These are phyloP conservation scores for Fusarium sp. DNA, from an alignment of 2,329 filamentous ascomycete species.

Conservation along the genomic window DNA sequence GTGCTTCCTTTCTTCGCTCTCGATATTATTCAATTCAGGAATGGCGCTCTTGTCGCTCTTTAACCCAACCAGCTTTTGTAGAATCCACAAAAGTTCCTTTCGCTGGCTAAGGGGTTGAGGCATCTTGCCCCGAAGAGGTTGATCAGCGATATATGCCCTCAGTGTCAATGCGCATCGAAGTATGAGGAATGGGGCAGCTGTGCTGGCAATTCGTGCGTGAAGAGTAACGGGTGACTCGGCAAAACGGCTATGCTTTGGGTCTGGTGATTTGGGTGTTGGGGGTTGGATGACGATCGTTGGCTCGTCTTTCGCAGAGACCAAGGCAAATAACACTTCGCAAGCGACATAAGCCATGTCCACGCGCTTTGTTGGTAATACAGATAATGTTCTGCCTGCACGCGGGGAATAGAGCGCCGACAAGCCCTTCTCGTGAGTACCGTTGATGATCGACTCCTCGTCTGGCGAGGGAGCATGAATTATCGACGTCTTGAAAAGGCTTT, in stretches of 20 bases:
- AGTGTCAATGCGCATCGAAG: constrained; percentile 83
- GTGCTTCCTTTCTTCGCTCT: constrained; percentile 75
- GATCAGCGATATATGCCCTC: constrained; percentile 89
- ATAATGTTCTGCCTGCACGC: constrained; percentile 78
- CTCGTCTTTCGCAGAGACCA: constrained; percentile 63
- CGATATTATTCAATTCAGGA: constrained; percentile 62
- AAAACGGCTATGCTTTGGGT: constrained; percentile 37
- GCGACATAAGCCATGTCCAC: constrained; percentile 82
- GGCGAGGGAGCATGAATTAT: constrained; percentile 76
- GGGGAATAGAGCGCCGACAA: constrained; percentile 70
- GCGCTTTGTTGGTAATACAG: constrained; percentile 72
- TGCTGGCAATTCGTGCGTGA: constrained; percentile 74
- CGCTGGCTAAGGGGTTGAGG: constrained; percentile 86
- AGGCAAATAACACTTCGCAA: constrained; percentile 80
- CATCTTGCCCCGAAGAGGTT: constrained; percentile 88
- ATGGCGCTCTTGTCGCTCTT: constrained; percentile 77
- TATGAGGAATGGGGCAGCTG: constrained; percentile 83
- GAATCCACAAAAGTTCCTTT: constrained; percentile 79
- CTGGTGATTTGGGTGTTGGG: constrained; percentile 57
- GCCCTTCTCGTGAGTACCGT: constrained; percentile 58
- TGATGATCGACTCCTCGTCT: constrained; percentile 66
- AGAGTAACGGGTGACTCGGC: constrained; percentile 46
- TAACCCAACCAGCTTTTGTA: constrained; percentile 74
- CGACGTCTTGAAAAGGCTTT: constrained; percentile 83
- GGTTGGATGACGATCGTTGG: constrained; percentile 53